Base-by-base conservation (phyloP, 2,329 filamentous ascomycete genomes). In the Balansia obtecta region DNA sequence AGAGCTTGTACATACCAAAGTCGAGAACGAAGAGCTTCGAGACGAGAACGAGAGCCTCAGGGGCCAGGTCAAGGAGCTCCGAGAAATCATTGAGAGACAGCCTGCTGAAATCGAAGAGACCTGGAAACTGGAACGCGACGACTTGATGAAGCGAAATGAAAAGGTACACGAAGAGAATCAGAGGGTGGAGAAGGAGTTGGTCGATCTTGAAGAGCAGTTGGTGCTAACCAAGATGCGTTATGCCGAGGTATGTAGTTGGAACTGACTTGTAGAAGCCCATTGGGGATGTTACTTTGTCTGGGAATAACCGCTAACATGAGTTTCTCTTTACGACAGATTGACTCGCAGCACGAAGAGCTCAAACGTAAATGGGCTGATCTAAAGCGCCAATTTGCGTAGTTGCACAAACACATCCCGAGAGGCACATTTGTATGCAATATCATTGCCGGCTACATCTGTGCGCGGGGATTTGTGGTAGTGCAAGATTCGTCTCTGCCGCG, bases 101-200 rank as follows among this genome's bases (percentile, higher is more conserved):
- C 89, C 91, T 0, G 81, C 81, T 41, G 89, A 97, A 65, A 82
- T 97, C 5, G 93, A 98, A 65, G 78, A 80, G 53, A 78, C 82
- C 49, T 80, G 95, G 68, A 82, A 86, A 64, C 77, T 79, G 11
- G 91, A 97, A 68, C 90, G 95, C 70, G 90, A 96, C 50, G 80
- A 86, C 49, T 81, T 97, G 60, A 93, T 97, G 85, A 83, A 88
- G 66, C 81, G 89, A 53, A 97, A 97, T 63, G 79, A 86, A 55
- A 88, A 94, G 61, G 90, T 97, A 8, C 90, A 97, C 61, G 89
- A 95, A 59, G 88, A 95, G 70, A 98, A 97, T 62, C 77, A 86
- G 53, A 80, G 76, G 52, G 71, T 98, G 57, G 90, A 96, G 68
- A 91, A 95, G 63, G 87, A 93, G 61, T 79, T 95, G 77, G 77